Base-by-base conservation (phyloP, 768 basidiomycete genomes). In the Boletus rubescentipes region DNA sequence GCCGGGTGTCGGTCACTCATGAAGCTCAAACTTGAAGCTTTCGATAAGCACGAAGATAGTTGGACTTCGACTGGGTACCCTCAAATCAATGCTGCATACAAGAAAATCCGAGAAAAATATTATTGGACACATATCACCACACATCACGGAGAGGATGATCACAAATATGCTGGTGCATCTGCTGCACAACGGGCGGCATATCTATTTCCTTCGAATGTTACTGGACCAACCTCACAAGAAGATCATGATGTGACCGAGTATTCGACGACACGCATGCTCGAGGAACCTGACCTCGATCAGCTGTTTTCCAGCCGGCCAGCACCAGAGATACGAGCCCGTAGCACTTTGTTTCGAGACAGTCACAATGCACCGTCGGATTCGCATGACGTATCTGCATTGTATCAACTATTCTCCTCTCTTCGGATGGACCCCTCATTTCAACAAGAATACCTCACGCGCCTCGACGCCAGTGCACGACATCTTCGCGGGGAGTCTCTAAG, bases 1-100 rank as follows among this genome's bases (percentile, higher is more conserved):
- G 26, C 26, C 6, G 26, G 26, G 38, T 72, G 63, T 34, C 64
- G 60, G 35, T 77, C 79, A 3, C 77, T 78, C 49, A 70, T 74
- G 64, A 57, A 51, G 30, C 62, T 75, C 12, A 58, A 57, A n/a
- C n/a, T n/a, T n/a, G n/a, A n/a, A 46, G 9, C 2, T 9, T 26
- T 26, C 26, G 26, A 26, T 26, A 26, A 26, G n/a, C n/a, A n/a
- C n/a, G n/a, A n/a, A n/a, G n/a, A n/a, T n/a, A n/a, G 26, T 26
- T 26, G 18, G 30, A 32, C 14, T 21, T 32, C 14, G 37, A 21
- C 26, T 6, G 4, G 6, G 26, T 21, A 46, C 16, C 45, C 45
- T 34, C 45, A 46, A 23, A 8, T 46, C 45, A 15, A 35, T 4
- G 16, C 15, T 9, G 45, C 45, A 30, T n/a, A 15, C 9, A 2